A percentile compares a stretch with the other conserved stretches of the same genome.
These are phyloP conservation scores for Triticum aestivum DNA, from an alignment of 176 grass and related monocot species.

Conservation along the genomic window IWGSC_CS_RefSeq_v2.1 NC_057808.1:335478205-335478704, in stretches of 20 bases:
- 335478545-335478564: conserved; percentile 85
- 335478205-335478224: conserved; percentile 68
- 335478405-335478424: conserved; percentile 88
- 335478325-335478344: conserved; percentile 35
- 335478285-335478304: no score
- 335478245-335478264: conserved; percentile 42
- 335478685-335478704: conserved; percentile 48
- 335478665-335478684: conserved; percentile 88
- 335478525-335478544: conserved; percentile 81
- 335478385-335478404: conserved; percentile 74
- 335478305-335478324: neutral
- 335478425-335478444: conserved; percentile 68
- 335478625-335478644: conserved; percentile 78
- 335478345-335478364: conserved; percentile 79
- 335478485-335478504: conserved; percentile 79
- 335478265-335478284: neutral
- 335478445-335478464: conserved; percentile 91
- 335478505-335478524: conserved; percentile 91
- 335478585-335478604: conserved; percentile 60
- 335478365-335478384: conserved; percentile 85
- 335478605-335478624: conserved; percentile 89
- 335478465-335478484: conserved; percentile 95
- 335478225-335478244: conserved; percentile 76
- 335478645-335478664: conserved; percentile 70
- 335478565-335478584: conserved; percentile 92